Evolutionary conservation across 2,329 filamentous ascomycete species (phyloP), one percentile per base, ranked within the genome.

Genomic region (Claviceps citrina): DNA sequence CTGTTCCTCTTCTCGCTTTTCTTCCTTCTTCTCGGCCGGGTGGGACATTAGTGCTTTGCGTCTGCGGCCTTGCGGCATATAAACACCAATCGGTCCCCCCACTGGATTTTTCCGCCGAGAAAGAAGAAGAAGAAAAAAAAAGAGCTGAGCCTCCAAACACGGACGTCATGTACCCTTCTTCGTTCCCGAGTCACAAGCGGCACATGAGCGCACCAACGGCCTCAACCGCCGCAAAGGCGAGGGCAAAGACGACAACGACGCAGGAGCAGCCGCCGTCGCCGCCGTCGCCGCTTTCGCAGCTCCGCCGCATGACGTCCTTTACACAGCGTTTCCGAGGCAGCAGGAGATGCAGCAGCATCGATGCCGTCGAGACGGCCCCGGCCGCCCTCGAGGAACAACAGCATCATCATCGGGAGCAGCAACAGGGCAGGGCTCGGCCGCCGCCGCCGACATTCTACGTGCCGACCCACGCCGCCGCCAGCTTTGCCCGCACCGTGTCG

Each of bases 391-490:
- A 26, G 8, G 8, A n/a, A 25, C 6, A 26, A 24, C 38, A 7
- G 27, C 20, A 8, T 27, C 18, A 10, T 12, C 27, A 2, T 13
- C 18, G 20, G 24, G 20, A 20, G 13, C 18, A n/a, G 20, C 22
- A n/a, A n/a, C 2, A 26, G 9, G 16, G 33, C 6, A 27, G 13
- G 12, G 15, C 26, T 3, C 22, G 34, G 3, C 36, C 43, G 13
- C 31, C 33, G 5, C 28, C 15, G 7, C 15, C 13, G 8, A 25
- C 42, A 7, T 19, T 39, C 31, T 57, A 57, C 44, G 47, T 54
- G 18, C 54, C 54, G 2, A 52, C 48, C 18, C 54, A 57, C 39
- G 54, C 54, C 3, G 54, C 54, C 5, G 42, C 50, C 22, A 53
- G 54, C 47, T 57, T 57, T 35, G 45, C 47, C 40, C 27, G 36